These are phyloP conservation scores for Cutaneotrichosporon dermatis DNA, from an alignment of 1,284 basidiomycete species.

Conservation along the genomic window DNA sequence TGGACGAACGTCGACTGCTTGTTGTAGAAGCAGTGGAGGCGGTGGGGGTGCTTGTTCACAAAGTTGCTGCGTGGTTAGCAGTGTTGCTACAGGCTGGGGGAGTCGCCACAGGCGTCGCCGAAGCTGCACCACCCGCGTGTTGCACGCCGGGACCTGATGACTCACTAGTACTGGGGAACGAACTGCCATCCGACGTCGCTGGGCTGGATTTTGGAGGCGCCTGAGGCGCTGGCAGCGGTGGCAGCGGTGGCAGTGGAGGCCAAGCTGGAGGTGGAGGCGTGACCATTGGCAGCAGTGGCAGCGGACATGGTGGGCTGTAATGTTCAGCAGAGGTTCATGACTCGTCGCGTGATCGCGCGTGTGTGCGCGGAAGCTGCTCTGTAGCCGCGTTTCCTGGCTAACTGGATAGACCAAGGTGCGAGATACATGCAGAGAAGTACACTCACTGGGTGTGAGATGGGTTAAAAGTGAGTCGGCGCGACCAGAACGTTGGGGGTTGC, in stretches of 20 bases:
- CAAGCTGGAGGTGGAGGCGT: slow-evolving; percentile 24
- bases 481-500: no score
- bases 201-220: slow-evolving; percentile 21
- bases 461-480: no score
- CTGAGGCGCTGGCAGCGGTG: slow-evolving; percentile 2
- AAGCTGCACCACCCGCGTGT: no score
- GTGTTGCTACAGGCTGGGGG: neutral
- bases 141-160: slow-evolving; percentile 5
- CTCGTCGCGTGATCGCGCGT: no score
- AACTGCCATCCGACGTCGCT: slow-evolving; percentile 85
- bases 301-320: slow-evolving; percentile 25
- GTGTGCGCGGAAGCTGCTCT: no score
- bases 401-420: no score
- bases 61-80: slow-evolving; percentile 59
- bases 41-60: slow-evolving; percentile 94
- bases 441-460: no score
- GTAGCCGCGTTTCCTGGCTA: no score
- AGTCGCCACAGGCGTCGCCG: no score
- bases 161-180: slow-evolving; percentile 83
- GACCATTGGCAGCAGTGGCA: slow-evolving; percentile 27
- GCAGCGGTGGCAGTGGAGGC: slow-evolving; percentile 8
- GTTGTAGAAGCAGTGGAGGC: slow-evolving; percentile 98
- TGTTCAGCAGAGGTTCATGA: neutral
- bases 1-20: slow-evolving; percentile 96
- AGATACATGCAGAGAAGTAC: no score